These are phyloP conservation scores for Penicillium sp. DNA, from an alignment of 2,329 filamentous ascomycete genomes.

Conservation along the genomic window DNA sequence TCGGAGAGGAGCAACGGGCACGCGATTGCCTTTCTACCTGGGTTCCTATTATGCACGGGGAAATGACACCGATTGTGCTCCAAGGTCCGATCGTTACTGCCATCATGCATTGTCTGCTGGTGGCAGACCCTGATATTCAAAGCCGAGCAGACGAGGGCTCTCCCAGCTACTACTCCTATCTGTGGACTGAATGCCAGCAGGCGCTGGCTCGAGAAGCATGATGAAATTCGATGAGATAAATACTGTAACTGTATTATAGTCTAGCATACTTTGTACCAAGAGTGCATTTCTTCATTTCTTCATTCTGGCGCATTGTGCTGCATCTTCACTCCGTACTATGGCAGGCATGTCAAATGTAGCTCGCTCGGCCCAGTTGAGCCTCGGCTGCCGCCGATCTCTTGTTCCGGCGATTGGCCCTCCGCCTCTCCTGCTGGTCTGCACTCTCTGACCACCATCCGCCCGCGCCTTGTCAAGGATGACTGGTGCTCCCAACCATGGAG, in stretches of 20 bases:
- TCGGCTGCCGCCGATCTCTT: constrained; percentile 27
- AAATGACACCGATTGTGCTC: constrained; percentile 51
- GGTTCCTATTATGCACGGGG: constrained; percentile 59
- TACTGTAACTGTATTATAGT: constrained; percentile 7
- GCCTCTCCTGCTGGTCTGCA: constrained; percentile 4
- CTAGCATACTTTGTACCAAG: neutral
- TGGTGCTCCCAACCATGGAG: constrained; percentile 62
- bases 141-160: constrained; percentile 21
- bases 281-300: no score
- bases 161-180: constrained; percentile 15
- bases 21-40: constrained; percentile 52
- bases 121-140: constrained; percentile 55
- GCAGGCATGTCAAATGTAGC: constrained; percentile 3
- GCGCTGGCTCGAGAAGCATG: constrained; percentile 10
- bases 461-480: constrained; percentile 23
- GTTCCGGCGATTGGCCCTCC: constrained; percentile 15
- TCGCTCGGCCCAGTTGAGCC: constrained; percentile 21
- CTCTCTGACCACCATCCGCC: constrained; percentile 1
- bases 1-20: constrained; percentile 45
- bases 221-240: no score
- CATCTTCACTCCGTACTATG: neutral
- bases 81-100: constrained; percentile 46
- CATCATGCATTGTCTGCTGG: constrained; percentile 54
- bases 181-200: constrained; percentile 27
- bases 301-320: no score